These are phyloP conservation scores for Neofusicoccum cordaticola DNA, from an alignment of 2,329 filamentous ascomycete species.

Conservation along the genomic window DNA sequence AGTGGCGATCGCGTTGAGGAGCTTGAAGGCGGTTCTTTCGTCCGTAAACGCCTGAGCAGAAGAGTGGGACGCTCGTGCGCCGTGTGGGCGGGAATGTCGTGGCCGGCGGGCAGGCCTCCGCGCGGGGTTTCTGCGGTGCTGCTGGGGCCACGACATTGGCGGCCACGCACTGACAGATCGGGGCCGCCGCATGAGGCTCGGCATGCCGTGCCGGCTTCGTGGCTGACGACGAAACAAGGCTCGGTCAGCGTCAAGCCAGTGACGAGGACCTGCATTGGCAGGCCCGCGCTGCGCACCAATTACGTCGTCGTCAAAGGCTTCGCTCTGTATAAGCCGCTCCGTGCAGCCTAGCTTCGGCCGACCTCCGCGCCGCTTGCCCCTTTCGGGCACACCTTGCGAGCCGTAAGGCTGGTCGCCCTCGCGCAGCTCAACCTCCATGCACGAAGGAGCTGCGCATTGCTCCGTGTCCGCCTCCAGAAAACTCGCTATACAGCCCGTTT, in stretches of 20 bases:
- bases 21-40: background rate
- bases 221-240: background rate
- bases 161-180: background rate
- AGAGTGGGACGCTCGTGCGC: background rate
- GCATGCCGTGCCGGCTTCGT: background rate
- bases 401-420: conserved; percentile 3
- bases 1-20: background rate
- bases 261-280: background rate
- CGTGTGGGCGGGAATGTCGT: background rate
- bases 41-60: background rate
- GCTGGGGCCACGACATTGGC: background rate
- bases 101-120: background rate
- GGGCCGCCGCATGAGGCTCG: background rate
- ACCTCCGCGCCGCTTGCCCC: background rate
- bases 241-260: background rate
- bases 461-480: conserved; percentile 2
- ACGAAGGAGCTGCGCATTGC: background rate
- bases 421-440: background rate
- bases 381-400: background rate
- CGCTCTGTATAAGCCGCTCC: background rate
- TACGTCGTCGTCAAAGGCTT: background rate
- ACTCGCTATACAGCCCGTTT: conserved; percentile 4
- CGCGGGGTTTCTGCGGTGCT: too few species aligned
- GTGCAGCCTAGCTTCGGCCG: background rate
- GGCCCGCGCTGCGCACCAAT: background rate